Base-by-base conservation (phyloP, 208 protist genomes). In the Borovskyia barvae region DNA sequence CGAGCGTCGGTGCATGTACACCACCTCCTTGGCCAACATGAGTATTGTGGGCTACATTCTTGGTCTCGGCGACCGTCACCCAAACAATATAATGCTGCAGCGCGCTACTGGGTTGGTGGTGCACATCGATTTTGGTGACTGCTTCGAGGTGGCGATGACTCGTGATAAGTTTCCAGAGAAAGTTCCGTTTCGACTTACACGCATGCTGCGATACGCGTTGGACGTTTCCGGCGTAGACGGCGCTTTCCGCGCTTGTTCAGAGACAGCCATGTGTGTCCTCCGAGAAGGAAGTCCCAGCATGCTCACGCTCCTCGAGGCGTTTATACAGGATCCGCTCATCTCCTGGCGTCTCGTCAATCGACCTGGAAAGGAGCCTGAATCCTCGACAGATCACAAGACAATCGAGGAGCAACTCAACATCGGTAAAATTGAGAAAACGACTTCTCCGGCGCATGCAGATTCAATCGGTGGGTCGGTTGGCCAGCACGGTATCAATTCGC, bases 121-220 rank as follows among this genome's bases (percentile, higher is more conserved):
- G 14, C 99, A 99, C 86, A 99, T 99, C 73, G 99, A 99, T 78
- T 99, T 99, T 90, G 99, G 99, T 47, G 99, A 99, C 82, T 99
- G 99, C 77, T 99, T 99, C 72, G 99, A 99, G 77, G 97, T 99
- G 11, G 98, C 98, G 5, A 99, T 99, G 97, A 93, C 93, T 17
- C 80, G 99, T 24, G 97, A 99, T 22, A 98, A 99, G 71, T 99
- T 98, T 59, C 98, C 99, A 2, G 99, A 99, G 75, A 98, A 97
- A 48, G 87, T 99, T 17, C 99, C 99, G 6, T 99, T 99, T 85
- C 85, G 99, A 19, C 83, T 99, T 4, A 99, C 99, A 26, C 85
- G 98, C 49, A 99, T 99, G 98, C 79, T 99, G 15, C 80, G 97
- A 33, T 97, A 97, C 51, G 99, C 98, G 3, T 98, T 99, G 85